phyloP scores from a whole-genome alignment of 306 rosid species.

The Abrus pulchellus region DNA sequence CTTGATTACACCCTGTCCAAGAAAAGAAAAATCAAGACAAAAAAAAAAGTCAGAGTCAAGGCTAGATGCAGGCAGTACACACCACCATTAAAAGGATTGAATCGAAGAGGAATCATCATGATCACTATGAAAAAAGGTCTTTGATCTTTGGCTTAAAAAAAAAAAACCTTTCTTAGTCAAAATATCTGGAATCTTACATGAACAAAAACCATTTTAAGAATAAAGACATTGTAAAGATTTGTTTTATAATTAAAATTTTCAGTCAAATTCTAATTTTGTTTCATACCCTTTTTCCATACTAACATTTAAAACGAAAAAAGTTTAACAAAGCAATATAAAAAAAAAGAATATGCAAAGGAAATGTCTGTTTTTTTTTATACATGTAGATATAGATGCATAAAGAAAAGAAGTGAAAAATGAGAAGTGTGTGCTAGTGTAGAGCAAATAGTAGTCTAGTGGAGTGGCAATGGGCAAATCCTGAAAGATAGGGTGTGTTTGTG shows the following conservation, averaged over 20 bases:
- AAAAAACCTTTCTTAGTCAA: no score
- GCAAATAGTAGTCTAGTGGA: neutral
- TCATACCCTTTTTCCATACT: slow-evolving; percentile 4
- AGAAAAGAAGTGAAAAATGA: neutral
- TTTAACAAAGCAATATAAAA: slow-evolving; percentile 33
- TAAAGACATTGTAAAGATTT: neutral
- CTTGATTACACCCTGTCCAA: no score
- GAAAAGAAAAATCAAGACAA: no score
- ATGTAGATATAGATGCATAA: neutral
- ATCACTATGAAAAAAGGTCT: no score
- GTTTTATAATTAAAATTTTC: neutral
- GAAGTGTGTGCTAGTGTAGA: neutral
- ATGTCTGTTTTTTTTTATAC: slow-evolving; percentile 7
- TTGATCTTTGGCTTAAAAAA: no score
- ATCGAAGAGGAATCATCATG: no score
- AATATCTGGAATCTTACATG: no score
- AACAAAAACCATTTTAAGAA: no score
- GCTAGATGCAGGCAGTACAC: no score
- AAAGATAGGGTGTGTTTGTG: slow-evolving; percentile 3
- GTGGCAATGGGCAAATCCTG: neutral
- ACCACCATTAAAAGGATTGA: no score
- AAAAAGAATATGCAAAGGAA: neutral
- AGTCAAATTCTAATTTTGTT: slow-evolving; percentile 25
- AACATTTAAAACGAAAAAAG: neutral
- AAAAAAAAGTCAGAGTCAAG: no score